Evolutionary conservation across 2,329 filamentous ascomycete genomes (phyloP).

Genomic region (Bimuria novae-zelandiae): DNA sequence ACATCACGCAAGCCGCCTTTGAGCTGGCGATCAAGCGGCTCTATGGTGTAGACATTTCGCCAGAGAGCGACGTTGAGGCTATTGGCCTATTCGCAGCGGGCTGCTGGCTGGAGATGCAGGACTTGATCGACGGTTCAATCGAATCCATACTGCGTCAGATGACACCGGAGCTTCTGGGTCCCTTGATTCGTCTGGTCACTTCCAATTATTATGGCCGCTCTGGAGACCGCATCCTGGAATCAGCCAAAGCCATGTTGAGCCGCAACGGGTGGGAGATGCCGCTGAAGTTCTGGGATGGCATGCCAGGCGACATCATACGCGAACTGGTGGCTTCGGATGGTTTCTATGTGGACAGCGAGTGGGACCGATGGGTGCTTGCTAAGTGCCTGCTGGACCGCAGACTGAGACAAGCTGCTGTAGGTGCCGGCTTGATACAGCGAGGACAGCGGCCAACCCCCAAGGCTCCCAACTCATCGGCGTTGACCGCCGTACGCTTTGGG

Average conservation of each 20-base stretch:
- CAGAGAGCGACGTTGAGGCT: constrained; percentile 58
- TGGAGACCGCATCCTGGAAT: constrained; percentile 60
- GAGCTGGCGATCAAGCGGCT: constrained; percentile 60
- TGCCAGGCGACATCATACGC: constrained; percentile 61
- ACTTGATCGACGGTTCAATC: constrained; percentile 58
- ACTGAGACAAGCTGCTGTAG: constrained; percentile 53
- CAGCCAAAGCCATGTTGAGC: constrained; percentile 63
- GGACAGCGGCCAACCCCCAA: constrained; percentile 51
- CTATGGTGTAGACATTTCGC: constrained; percentile 55
- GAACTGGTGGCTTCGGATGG: constrained; percentile 64
- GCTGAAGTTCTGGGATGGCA: constrained; percentile 59
- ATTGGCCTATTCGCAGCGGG: constrained; percentile 60
- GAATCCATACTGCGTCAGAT: constrained; percentile 61
- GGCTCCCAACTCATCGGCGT: constrained; percentile 53
- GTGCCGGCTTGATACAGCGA: constrained; percentile 53
- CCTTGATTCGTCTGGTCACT: constrained; percentile 59
- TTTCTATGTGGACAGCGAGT: constrained; percentile 63
- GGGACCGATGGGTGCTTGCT: constrained; percentile 61
- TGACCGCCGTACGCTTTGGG: constrained; percentile 60
- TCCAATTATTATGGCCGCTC: constrained; percentile 61
- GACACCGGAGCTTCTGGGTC: constrained; percentile 54
- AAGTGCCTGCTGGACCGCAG: constrained; percentile 59
- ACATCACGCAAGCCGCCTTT: constrained; percentile 58
- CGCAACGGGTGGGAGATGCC: constrained; percentile 63
- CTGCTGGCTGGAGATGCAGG: constrained; percentile 63